Evolutionary conservation across 148 eudicot genomes (phyloP).

Genomic region (Amaranthus palmeri): DNA sequence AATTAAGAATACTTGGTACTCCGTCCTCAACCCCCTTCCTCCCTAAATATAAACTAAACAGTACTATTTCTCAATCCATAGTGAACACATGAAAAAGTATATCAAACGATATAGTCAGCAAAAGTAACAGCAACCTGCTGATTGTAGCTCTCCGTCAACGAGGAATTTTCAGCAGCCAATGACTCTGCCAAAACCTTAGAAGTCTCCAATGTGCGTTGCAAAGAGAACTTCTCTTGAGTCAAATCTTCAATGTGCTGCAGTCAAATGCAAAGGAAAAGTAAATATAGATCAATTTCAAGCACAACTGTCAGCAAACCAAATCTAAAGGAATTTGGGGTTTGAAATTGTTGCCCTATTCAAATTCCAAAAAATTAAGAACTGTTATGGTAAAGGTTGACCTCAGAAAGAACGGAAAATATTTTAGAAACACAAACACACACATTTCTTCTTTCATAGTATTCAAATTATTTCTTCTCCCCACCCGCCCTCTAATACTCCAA

Average conservation of each 20-base stretch:
- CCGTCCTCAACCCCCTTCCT: too few species aligned
- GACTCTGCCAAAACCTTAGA: conserved; percentile 82
- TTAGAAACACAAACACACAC: too few species aligned
- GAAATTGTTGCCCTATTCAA: too few species aligned
- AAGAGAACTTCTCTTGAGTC: conserved; percentile 89
- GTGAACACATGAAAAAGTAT: neutral
- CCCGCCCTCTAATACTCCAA: too few species aligned
- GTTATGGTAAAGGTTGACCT: too few species aligned
- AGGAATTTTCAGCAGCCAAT: conserved; percentile 86
- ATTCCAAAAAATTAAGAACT: neutral
- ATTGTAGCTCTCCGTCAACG: conserved; percentile 88
- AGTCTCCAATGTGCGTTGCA: conserved; percentile 94
- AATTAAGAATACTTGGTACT: too few species aligned
- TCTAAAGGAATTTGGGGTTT: too few species aligned
- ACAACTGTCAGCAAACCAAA: neutral
- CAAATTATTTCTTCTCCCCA: too few species aligned
- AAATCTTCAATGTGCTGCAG: conserved; percentile 96
- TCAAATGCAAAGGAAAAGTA: conserved; percentile 11
- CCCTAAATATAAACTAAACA: too few species aligned
- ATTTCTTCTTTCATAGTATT: too few species aligned
- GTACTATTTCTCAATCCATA: neutral
- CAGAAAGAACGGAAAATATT: too few species aligned
- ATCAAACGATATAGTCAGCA: neutral
- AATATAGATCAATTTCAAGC: neutral
- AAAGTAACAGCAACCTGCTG: conserved; percentile 57